Percentiles rank a stretch among this genome's conserved stretches.
Conservation (phyloP, 163 green algal species). For the Chlamydomonas reinhardtii region DNA sequence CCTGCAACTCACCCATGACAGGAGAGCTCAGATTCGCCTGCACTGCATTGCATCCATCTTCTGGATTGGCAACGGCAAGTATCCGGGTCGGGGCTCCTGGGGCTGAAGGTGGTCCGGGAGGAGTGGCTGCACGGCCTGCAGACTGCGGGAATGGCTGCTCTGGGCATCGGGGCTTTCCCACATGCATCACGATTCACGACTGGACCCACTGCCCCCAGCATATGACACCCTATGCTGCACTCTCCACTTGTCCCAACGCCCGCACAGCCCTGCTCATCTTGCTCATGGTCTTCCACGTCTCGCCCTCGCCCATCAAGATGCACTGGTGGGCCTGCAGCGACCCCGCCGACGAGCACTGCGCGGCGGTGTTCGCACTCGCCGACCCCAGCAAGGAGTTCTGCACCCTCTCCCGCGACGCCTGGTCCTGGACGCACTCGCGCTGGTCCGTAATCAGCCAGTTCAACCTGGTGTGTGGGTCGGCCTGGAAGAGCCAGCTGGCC, state of each 20-base stretch:
- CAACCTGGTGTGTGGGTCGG: slow-evolving; percentile 20
- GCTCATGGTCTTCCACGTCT: slow-evolving; percentile 44
- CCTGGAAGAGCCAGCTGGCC: slow-evolving; percentile 37
- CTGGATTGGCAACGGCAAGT: slow-evolving; percentile 33
- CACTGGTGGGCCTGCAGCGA: slow-evolving; percentile 50
- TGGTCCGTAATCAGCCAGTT: slow-evolving; percentile 46
- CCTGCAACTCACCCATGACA: too few relatives aligned
- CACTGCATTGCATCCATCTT: slow-evolving; percentile 21
- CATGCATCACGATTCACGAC: too few relatives aligned
- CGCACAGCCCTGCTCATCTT: slow-evolving; percentile 38
- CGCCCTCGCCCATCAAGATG: slow-evolving; percentile 30
- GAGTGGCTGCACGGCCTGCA: too few relatives aligned
- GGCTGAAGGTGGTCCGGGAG: too few relatives aligned
- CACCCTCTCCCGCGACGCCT: not conserved
- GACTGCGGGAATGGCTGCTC: too few relatives aligned
- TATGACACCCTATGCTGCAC: too few relatives aligned
- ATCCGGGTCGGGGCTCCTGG: not conserved
- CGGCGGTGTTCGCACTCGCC: not conserved
- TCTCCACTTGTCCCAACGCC: too few relatives aligned
- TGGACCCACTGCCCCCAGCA: too few relatives aligned
- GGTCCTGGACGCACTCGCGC: slow-evolving; percentile 21
- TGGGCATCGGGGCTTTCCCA: too few relatives aligned
- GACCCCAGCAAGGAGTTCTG: slow-evolving; percentile 37
- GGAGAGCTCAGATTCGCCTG: not conserved
- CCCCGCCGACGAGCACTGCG: slow-evolving; percentile 7